A percentile compares a stretch with the other conserved stretches of the same genome.
phyloP scores from a whole-genome alignment of 495 filamentous ascomycete genomes.

The Choiromyces venosus region DNA sequence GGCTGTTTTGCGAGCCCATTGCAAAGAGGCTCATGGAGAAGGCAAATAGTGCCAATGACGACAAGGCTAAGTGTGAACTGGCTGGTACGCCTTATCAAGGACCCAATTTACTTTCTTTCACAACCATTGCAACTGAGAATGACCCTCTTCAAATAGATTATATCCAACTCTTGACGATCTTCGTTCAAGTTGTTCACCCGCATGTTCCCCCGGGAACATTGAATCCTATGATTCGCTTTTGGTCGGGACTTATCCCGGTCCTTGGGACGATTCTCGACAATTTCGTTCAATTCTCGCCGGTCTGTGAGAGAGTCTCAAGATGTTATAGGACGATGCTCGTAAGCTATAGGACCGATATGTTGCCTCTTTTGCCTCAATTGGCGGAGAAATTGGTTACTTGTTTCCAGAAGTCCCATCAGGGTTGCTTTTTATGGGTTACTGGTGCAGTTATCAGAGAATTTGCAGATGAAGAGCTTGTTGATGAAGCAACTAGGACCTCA shows the following conservation, averaged over 20 bases:
- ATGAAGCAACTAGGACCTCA: slow-evolving; percentile 70
- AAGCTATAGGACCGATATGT: slow-evolving; percentile 84
- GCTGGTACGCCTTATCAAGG: slow-evolving; percentile 56
- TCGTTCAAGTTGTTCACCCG: slow-evolving; percentile 66
- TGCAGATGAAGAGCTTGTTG: slow-evolving; percentile 78
- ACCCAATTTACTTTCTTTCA: slow-evolving; percentile 10
- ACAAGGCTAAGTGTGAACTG: slow-evolving; percentile 71
- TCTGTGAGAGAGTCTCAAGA: slow-evolving; percentile 86
- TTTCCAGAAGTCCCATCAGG: slow-evolving; percentile 80
- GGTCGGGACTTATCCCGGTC: slow-evolving; percentile 83
- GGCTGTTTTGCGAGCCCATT: slow-evolving; percentile 90
- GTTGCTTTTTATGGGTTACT: slow-evolving; percentile 96
- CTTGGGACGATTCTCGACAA: slow-evolving; percentile 75
- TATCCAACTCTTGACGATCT: slow-evolving; percentile 84
- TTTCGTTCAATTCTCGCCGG: slow-evolving; percentile 76
- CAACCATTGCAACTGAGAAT: neutral
- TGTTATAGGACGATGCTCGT: slow-evolving; percentile 96
- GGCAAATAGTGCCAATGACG: slow-evolving; percentile 76
- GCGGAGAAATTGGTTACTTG: slow-evolving; percentile 80
- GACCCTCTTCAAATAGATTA: slow-evolving; percentile 55
- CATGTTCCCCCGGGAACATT: slow-evolving; percentile 64
- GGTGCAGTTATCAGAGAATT: slow-evolving; percentile 93
- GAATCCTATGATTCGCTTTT: slow-evolving; percentile 93
- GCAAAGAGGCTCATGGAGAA: slow-evolving; percentile 77
- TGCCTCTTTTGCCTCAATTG: slow-evolving; percentile 73